Evolutionary conservation across 805 yeast genomes (phyloP), one percentile per base, ranked within the genome.

Genomic region (Candida nonsorbophila): DNA sequence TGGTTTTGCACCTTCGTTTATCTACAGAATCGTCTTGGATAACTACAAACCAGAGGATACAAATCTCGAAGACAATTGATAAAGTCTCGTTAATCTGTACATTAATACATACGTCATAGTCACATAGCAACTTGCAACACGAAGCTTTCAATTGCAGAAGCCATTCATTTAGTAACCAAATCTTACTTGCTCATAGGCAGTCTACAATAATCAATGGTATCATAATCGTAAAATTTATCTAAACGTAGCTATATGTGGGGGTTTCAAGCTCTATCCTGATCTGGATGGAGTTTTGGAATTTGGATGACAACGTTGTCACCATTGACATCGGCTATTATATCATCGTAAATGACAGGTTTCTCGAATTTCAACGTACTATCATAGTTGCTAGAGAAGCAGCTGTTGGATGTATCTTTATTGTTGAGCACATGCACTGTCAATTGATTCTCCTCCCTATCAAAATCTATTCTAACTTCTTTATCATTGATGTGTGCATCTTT

Each of bases 1-100:
- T 28, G 97, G 97, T 10, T 87, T 84, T 53, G 84, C 97, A 15
- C 97, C 98, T 26, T 85, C 90, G 45, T 92, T 92, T 61, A 83
- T 92, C 31, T 92, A 92, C 58, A 79, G 98, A 58, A 83, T 92
- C 32, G 95, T 92, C 13, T 74, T 88, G 63, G 98, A 92, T 57
- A 86, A 90, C 58, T 92, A 92, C 58, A 82, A 83, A 55, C 75
- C 79, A 30, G 87, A 81, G 46, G 97, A 92, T 62, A 84, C 74
- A 35, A 69, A 68, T 44, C 60, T 80, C 38, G 77, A 67, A 33
- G 66, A n/a, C n/a, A n/a, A n/a, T n/a, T n/a, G n/a, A n/a, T n/a
- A n/a, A n/a, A n/a, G n/a, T n/a, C n/a, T n/a, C n/a, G n/a, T n/a
- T n/a, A n/a, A n/a, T n/a, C n/a, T n/a, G n/a, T n/a, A n/a, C n/a